Conservation (phyloP, 2,329 filamentous ascomycete species). For the Neonectria magnoliae region DNA sequence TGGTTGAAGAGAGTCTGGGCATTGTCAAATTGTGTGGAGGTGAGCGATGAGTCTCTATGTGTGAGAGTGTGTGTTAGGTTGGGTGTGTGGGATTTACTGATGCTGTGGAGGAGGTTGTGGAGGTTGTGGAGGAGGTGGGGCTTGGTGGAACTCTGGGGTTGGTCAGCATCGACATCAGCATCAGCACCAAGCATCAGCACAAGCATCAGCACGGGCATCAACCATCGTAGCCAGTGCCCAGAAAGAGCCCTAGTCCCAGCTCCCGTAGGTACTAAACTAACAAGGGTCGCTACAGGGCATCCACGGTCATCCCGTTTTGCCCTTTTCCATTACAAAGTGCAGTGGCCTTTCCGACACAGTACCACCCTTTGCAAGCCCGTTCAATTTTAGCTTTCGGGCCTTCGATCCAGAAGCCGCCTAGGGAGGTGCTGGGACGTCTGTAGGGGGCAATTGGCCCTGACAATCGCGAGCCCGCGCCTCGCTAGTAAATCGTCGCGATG, state of each 20-base stretch:
- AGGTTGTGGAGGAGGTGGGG: background rate
- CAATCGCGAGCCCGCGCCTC: background rate
- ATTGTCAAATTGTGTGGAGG: background rate
- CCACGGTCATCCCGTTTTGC: background rate
- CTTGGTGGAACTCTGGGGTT: background rate
- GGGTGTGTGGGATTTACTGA: background rate
- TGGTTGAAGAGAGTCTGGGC: background rate
- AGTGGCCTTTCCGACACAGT: background rate
- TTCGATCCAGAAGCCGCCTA: background rate
- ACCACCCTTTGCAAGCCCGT: background rate
- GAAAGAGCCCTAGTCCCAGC: constrained; percentile 11
- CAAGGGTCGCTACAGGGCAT: constrained; percentile 9
- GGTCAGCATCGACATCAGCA: background rate
- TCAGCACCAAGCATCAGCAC: background rate
- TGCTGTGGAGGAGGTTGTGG: background rate
- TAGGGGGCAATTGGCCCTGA: background rate
- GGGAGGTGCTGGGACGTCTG: background rate
- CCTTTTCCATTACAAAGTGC: background rate
- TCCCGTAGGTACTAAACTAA: background rate
- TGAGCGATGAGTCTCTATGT: background rate
- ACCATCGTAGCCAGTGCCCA: background rate
- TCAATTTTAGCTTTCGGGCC: background rate
- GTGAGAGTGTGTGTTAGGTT: background rate
- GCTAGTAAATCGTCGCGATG: background rate
- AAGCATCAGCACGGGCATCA: background rate